Base-by-base conservation (phyloP, 2,329 filamentous ascomycete genomes). In the Aspergillus sp. region DNA sequence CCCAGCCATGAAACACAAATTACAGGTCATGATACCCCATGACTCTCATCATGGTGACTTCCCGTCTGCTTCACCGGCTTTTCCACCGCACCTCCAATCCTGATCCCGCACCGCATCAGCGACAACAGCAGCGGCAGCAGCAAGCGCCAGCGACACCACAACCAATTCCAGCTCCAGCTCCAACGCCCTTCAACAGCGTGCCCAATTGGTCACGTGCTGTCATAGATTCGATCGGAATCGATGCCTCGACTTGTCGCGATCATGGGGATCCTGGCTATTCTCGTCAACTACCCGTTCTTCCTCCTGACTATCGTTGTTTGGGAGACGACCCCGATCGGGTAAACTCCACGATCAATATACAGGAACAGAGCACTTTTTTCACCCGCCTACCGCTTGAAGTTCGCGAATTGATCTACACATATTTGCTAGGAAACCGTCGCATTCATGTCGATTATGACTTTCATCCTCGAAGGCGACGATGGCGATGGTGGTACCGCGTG, bases 401-500 rank as follows among this genome's bases (percentile, higher is more conserved):
- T 7, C 56, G 56, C 4, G 24, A 59, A 10, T 16, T 59, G 0
- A 55, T 62, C 16, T 62, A 62, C 36, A 12, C 22, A 7, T 51
- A 31, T 12, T 31, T 52, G 16, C 55, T 61, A 24, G 59, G 59
- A 1, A 39, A 49, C 16, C 59, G 59, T 11, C 56, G 59, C 2
- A 49, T 62, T 2, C 59, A 62, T 31, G 24, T 62, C 2, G 56
- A 62, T 18, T 59, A 42, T 22, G 51, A 62, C n/a, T 55, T 57
- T 22, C 49, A 54, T 22, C 26, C 36, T 6, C 29, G 46, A 22
- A 24, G 14, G 18, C 47, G 36, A 2, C 26, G 18, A 29, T 62
- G 59, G 59, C 42, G 14, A 11, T 62, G 60, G 60, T 60, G 60
- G 60, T 57, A 62, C 46, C 51, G 60, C 10, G 31, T 55, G 7